Percentiles rank a stretch among this genome's conserved stretches.
Conservation (phyloP, 2,329 filamentous ascomycete species). For the Ceratocystiopsis sp. region DNA sequence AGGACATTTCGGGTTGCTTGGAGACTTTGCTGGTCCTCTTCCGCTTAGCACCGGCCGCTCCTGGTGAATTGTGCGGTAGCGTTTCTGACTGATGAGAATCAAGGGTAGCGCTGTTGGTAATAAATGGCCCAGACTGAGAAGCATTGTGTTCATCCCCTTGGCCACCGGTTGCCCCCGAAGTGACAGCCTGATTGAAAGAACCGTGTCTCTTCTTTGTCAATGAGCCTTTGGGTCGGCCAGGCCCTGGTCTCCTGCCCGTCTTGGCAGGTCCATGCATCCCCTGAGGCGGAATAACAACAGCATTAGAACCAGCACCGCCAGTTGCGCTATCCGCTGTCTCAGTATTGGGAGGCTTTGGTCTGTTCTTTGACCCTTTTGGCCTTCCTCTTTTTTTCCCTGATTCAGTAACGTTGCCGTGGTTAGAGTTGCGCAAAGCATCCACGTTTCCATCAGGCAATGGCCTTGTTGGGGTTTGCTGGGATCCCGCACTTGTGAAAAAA, state of each 20-base stretch:
- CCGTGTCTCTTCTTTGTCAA: too few relatives aligned
- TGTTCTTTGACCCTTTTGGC: slow-evolving; percentile 36
- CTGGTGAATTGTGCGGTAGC: neutral
- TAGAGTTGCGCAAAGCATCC: neutral
- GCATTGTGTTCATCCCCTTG: too few relatives aligned
- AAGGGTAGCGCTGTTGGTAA: neutral
- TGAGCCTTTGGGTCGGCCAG: too few relatives aligned
- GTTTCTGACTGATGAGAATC: neutral
- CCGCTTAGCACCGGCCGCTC: slow-evolving; percentile 13
- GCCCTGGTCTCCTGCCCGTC: too few relatives aligned
- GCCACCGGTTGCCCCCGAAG: neutral
- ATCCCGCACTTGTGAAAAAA: slow-evolving; percentile 2
- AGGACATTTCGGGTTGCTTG: neutral
- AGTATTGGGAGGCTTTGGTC: slow-evolving; percentile 17
- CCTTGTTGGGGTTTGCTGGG: neutral
- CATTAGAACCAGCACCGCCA: neutral
- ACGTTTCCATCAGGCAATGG: neutral
- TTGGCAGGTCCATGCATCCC: slow-evolving; percentile 16
- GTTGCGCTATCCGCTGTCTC: neutral
- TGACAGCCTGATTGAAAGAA: too few relatives aligned
- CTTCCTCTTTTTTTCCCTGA: slow-evolving; percentile 25
- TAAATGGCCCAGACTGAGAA: too few relatives aligned
- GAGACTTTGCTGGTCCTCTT: slow-evolving; percentile 14
- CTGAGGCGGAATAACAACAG: slow-evolving; percentile 8
- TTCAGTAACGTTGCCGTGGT: neutral